Base-by-base conservation (phyloP, 805 yeast genomes). In the Wickerhamomyces chaumierensis region DNA sequence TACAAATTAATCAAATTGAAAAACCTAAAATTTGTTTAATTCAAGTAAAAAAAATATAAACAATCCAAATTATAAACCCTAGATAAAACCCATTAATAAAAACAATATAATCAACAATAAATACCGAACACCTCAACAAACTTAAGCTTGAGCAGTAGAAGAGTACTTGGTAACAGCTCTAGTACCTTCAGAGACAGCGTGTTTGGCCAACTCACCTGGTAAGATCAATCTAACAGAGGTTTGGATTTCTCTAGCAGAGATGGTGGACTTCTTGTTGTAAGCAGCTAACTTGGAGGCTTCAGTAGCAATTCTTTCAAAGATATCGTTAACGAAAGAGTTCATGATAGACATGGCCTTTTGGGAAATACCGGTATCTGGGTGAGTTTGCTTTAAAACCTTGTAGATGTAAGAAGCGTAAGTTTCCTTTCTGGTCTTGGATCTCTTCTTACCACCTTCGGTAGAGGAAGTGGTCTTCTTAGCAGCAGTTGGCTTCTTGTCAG, bases 311-410 rank as follows among this genome's bases (percentile, higher is more conserved):
- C 97, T 88, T 77, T 90, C 97, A 63, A 90, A 90, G 66, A 90
- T 86, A 69, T 90, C 96, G 73, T 87, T 88, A 55, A 90, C 96
- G 57, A 90, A 90, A 34, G 96, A 90, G 82, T 90, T 90, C 90
- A 88, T 81, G 67, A 90, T 90, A 51, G 95, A 86, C 95, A 90
- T 90, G 49, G 97, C 95, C 66, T 86, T 84, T 72, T 87, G 95
- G 56, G 97, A 88, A 65, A 90, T 90, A 85, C 96, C 97, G 48
- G 97, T 90, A 67, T 90, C 96, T 68, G 96, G 97, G 71, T 90
- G 97, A 47, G 96, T 88, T 77, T 90, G 96, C 72, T 88, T 88
- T 65, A 90, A 81, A 53, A 88, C 96, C 72, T 90, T 90, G 92
- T 88, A 90, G 66, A 90, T 88, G 73, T 90, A 90, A 48, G 96